These are phyloP conservation scores for Daucus carota DNA, from an alignment of 129 eudicot species.

Conservation along the genomic window DNA sequence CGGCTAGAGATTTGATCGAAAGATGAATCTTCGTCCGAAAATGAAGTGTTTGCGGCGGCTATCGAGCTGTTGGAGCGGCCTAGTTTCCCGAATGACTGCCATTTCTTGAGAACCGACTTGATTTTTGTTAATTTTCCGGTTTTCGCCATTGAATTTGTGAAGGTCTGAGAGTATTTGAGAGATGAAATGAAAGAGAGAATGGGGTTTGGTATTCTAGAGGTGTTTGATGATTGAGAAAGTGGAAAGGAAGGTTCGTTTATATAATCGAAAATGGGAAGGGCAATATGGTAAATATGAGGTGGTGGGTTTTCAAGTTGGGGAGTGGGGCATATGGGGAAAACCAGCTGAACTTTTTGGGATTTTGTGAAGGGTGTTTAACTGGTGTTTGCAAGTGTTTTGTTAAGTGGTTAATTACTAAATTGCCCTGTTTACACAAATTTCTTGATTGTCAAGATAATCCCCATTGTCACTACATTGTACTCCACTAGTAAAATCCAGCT, in stretches of 20 bases:
- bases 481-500: not conserved
- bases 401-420: not conserved
- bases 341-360: conserved; percentile 12
- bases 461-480: not conserved
- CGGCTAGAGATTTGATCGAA: not conserved
- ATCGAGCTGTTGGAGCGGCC: conserved; percentile 28
- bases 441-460: not conserved
- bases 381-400: not conserved
- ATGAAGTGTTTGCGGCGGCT: conserved; percentile 22
- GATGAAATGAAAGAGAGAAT: not conserved
- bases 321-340: conserved; percentile 5
- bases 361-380: not conserved
- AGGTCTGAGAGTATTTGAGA: not conserved
- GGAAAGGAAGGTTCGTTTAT: conserved; percentile 8
- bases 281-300: not conserved
- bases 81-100: conserved; percentile 55
- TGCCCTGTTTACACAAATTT: not conserved
- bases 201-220: not conserved
- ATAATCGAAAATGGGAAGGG: not conserved
- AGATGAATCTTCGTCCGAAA: conserved; percentile 6
- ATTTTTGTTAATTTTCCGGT: conserved; percentile 54
- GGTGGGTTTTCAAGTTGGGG: not conserved
- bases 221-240: conserved; percentile 6
- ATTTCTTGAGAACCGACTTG: conserved; percentile 53
- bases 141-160: conserved; percentile 25